These are phyloP conservation scores for Rhizopus sp. DNA, from an alignment of 371 early-diverging fungal species.

Conservation along the genomic window DNA sequence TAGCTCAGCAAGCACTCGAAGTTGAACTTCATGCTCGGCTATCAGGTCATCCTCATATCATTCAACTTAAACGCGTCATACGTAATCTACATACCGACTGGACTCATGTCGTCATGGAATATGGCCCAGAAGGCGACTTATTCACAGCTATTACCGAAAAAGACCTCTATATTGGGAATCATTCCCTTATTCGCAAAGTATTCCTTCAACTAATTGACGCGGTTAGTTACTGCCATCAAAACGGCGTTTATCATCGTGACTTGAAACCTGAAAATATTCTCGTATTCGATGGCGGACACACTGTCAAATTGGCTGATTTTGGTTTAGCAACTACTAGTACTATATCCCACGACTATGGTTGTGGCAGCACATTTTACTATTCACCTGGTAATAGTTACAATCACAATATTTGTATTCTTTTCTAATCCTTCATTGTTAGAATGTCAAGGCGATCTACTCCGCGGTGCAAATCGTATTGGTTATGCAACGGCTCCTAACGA, in stretches of 20 bases:
- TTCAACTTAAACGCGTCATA: conserved; percentile 68
- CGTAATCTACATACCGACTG: conserved; percentile 39
- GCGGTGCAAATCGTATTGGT: conserved; percentile 39
- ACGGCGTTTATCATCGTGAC: conserved; percentile 73
- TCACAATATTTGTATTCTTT: conserved; percentile 4
- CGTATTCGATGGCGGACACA: conserved; percentile 46
- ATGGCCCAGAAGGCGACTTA: conserved; percentile 68
- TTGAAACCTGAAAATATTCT: conserved; percentile 74
- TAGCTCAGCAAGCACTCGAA: conserved; percentile 49
- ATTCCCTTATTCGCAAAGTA: conserved; percentile 47
- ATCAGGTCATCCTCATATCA: conserved; percentile 68
- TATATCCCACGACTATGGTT: conserved; percentile 81
- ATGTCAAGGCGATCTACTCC: conserved; percentile 67
- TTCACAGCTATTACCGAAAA: conserved; percentile 67
- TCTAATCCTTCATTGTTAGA: conserved; percentile 47
- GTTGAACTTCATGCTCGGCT: conserved; percentile 67
- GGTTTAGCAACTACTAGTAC: conserved; percentile 83
- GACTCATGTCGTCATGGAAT: conserved; percentile 73
- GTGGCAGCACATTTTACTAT: conserved; percentile 91
- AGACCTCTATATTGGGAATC: conserved; percentile 50
- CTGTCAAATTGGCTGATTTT: conserved; percentile 90
- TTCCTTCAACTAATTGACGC: conserved; percentile 62
- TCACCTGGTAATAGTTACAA: conserved; percentile 69
- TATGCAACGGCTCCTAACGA: conserved; percentile 81
- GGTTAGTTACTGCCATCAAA: conserved; percentile 55